These are phyloP conservation scores for Stenocarpella maydis DNA, from an alignment of 2,329 filamentous ascomycete species.

Conservation along the genomic window DNA sequence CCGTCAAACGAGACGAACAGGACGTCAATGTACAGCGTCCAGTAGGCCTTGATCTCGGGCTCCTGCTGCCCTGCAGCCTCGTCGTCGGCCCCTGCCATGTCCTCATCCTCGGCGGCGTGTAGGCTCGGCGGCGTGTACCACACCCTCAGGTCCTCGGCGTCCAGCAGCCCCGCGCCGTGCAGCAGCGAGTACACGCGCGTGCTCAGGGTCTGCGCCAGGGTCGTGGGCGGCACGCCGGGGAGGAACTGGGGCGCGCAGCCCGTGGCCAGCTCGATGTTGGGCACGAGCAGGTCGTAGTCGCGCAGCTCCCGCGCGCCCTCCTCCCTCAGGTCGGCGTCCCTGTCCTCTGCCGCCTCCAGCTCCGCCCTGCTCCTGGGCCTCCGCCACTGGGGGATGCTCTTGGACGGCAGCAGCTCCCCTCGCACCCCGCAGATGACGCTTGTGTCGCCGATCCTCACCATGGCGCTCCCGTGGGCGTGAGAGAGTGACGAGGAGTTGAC, in stretches of 20 bases:
- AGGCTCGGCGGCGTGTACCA: slow-evolving; percentile 65
- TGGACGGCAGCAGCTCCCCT: slow-evolving; percentile 80
- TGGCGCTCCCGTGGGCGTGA: slow-evolving; percentile 88
- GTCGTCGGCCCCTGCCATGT: slow-evolving; percentile 50
- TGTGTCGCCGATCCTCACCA: slow-evolving; percentile 88
- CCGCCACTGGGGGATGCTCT: slow-evolving; percentile 75
- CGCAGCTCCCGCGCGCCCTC: slow-evolving; percentile 56
- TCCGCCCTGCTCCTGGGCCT: slow-evolving; percentile 32
- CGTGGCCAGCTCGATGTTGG: slow-evolving; percentile 91
- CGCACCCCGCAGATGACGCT: slow-evolving; percentile 94
- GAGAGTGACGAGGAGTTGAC: slow-evolving; percentile 86
- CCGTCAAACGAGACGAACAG: slow-evolving; percentile 93
- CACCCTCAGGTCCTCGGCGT: slow-evolving; percentile 75
- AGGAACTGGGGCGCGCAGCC: slow-evolving; percentile 88
- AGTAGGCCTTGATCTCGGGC: slow-evolving; percentile 78
- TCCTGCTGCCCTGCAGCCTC: slow-evolving; percentile 36
- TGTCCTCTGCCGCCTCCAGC: slow-evolving; percentile 38
- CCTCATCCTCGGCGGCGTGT: slow-evolving; percentile 55
- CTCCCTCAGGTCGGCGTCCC: slow-evolving; percentile 33
- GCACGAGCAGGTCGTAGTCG: slow-evolving; percentile 80
- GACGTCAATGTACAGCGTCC: slow-evolving; percentile 95
- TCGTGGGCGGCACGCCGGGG: slow-evolving; percentile 81
- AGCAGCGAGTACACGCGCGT: slow-evolving; percentile 81
- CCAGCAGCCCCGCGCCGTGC: slow-evolving; percentile 73
- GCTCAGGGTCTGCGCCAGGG: slow-evolving; percentile 84